phyloP scores from a whole-genome alignment of 192 early-diverging fungal species.

The Gonapodya prolifera region DNA sequence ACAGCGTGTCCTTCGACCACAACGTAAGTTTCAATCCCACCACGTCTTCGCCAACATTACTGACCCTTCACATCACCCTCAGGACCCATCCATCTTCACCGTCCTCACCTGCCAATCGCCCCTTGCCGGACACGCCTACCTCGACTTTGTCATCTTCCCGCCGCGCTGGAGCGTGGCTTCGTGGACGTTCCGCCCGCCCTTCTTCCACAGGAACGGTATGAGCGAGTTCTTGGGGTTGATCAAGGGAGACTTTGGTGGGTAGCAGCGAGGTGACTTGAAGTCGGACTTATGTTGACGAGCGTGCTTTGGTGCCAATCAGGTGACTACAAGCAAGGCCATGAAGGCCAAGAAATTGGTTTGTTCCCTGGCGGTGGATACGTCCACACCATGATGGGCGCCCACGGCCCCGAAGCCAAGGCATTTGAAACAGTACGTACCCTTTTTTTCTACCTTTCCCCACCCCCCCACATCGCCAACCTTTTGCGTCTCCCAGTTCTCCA shows the following conservation, averaged over 20 bases:
- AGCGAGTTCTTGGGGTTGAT: constrained; percentile 98
- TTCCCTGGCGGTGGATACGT: constrained; percentile 78
- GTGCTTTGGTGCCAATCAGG: no score
- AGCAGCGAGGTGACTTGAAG: no score
- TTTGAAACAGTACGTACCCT: no score
- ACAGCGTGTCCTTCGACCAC: constrained; percentile 84
- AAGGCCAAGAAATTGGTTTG: constrained; percentile 84
- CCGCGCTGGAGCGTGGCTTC: constrained; percentile 89
- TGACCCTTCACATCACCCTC: no score
- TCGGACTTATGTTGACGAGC: no score
- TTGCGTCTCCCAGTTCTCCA: constrained; percentile 50
- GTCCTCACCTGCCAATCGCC: no score
- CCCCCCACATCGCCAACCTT: no score
- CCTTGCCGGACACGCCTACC: constrained; percentile 67
- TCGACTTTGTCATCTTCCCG: constrained; percentile 97
- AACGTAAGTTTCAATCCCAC: no score
- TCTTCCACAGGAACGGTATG: constrained; percentile 96
- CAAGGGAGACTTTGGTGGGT: constrained; percentile 65
- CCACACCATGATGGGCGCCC: constrained; percentile 71
- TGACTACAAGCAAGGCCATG: no score
- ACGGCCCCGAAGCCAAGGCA: constrained; percentile 77
- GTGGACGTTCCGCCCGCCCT: constrained; percentile 87
- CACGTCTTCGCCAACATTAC: no score
- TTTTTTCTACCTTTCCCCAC: no score
- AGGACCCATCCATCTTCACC: no score